Evolutionary conservation across 768 basidiomycete species (phyloP), one percentile per base, ranked within the genome.

Genomic region (Russula dissimulans): DNA sequence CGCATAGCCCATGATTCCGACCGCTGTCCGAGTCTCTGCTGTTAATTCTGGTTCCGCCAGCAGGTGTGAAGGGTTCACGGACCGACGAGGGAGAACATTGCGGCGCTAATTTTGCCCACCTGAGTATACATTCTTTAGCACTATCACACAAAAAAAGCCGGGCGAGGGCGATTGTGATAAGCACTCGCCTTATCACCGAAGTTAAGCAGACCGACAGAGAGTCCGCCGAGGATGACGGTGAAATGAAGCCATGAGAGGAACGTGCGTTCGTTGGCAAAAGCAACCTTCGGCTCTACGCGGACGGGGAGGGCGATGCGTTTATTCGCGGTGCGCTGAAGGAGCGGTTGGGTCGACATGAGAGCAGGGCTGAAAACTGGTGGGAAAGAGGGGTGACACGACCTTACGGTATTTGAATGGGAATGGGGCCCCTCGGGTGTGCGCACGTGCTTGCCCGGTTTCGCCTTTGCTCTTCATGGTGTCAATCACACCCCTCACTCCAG

Each of bases 181-280:
- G 18, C 26, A 68, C 77, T 61, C 60, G 87, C 93, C 76, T 91
- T 91, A 73, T 98, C 97, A 62, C 97, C 97, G 77, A 99, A 99
- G 74, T 99, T 99, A 67, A 99, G 78, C 59, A 99, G 75, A 11
- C 97, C 97, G 14, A 98, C 94, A 1, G 94, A 90, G 48, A 99
- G 81, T 59, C 97, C 97, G 32, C 95, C 95, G 8, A 99, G 85
- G 59, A 99, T 92, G 74, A 98, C 93, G 43, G 95, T 94, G 72
- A 97, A 97, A 73, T 97, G 94, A 51, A 97, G 81, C 97, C 95
- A 98, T 80, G 94, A 95, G 47, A 99, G 79, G 75, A 98, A 98
- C 0, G 97, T 94, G 57, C 91, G 84, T 73, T 94, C 92, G 72
- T 95, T 95, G 45, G 92, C 92, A 67, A 95, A 95, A 49, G 91